Evolutionary conservation across 148 eudicot species (phyloP).

Genomic region (Diospyros lotus): DNA sequence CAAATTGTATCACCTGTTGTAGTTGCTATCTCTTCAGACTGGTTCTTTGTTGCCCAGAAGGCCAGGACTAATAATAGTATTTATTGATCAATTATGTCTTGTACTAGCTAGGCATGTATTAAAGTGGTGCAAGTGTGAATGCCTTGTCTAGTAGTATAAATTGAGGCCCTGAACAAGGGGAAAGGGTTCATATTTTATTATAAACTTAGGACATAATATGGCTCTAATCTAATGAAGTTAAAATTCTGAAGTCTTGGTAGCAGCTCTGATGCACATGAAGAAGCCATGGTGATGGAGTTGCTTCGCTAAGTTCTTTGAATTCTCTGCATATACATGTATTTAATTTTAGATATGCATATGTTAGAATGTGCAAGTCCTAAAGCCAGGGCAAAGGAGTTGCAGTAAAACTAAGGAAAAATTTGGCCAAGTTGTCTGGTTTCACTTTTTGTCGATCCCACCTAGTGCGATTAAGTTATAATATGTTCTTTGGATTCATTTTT

Average conservation of each 20-base stretch:
- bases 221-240: not conserved
- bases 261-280: no score
- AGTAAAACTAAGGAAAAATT: no score
- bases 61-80: not conserved
- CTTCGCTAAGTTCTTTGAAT: not conserved
- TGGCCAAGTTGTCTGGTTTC: no score
- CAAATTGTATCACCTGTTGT: not conserved
- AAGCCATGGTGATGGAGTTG: not conserved
- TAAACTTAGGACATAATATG: not conserved
- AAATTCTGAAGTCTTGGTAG: not conserved
- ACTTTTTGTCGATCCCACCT: no score
- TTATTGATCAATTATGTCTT: not conserved
- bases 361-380: no score
- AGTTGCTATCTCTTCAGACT: not conserved
- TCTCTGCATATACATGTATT: no score
- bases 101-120: not conserved
- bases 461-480: no score
- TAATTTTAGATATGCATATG: not conserved
- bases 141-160: not conserved
- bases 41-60: no score
- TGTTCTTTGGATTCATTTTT: not conserved
- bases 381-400: no score
- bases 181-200: not conserved
- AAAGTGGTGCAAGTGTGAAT: not conserved
- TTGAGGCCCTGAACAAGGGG: not conserved